Percentiles rank a stretch among this genome's conserved stretches.
Evolutionary conservation across 2,329 filamentous ascomycete genomes (phyloP).

Genomic region (Alternaria sp.): DNA sequence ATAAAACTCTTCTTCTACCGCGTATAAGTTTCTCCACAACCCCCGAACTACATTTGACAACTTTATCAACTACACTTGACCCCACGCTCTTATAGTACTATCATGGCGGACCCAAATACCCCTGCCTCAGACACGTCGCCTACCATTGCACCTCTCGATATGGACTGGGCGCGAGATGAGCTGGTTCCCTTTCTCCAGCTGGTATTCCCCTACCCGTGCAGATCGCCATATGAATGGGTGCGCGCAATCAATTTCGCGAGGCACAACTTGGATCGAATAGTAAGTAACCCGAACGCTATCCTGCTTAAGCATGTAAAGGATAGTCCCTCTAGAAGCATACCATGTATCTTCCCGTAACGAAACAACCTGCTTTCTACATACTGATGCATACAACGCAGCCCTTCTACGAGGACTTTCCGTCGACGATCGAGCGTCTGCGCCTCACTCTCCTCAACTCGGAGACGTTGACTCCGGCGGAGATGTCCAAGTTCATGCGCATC

Average conservation of each 20-base stretch:
- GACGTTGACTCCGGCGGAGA: constrained; percentile 9
- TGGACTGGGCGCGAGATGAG: constrained; percentile 14
- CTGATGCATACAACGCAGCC: constrained; percentile 9
- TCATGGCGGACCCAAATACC: neutral
- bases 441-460: constrained; percentile 13
- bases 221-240: constrained; percentile 4
- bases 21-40: neutral
- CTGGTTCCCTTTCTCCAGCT: constrained; percentile 17
- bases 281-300: constrained; percentile 9
- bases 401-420: constrained; percentile 19
- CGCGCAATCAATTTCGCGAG: neutral
- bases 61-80: neutral
- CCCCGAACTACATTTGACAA: neutral
- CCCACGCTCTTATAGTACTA: neutral
- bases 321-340: neutral
- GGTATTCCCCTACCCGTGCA: neutral
- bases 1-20: neutral
- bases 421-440: constrained; percentile 20
- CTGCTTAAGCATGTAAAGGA: neutral
- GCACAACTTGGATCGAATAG: neutral
- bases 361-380: neutral
- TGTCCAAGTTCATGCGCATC: neutral
- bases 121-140: neutral
- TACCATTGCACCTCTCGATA: neutral
- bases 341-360: neutral